phyloP scores from a whole-genome alignment of 192 early-diverging fungal species.

The Neocallimastix lanati region DNA sequence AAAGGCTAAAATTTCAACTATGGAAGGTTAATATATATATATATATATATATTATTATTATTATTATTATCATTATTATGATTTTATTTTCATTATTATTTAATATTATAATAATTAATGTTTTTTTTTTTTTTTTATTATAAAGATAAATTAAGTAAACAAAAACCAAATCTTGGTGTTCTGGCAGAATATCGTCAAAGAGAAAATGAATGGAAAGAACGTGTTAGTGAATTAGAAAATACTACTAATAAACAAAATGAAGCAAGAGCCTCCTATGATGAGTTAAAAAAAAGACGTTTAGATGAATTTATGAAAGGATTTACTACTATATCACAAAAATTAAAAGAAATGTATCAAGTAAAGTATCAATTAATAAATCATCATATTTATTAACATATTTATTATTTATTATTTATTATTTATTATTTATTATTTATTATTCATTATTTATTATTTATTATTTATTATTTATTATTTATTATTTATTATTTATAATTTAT shows the following conservation, averaged over 20 bases:
- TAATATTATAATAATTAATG: too few relatives aligned
- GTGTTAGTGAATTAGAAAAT: constrained; percentile 54
- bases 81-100: too few relatives aligned
- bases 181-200: constrained; percentile 71
- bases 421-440: too few relatives aligned
- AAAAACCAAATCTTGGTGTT: constrained; percentile 71
- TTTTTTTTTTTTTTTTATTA: constrained; percentile 1
- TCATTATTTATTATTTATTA: too few relatives aligned
- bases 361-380: too few relatives aligned
- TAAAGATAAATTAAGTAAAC: constrained; percentile 18
- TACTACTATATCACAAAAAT: constrained; percentile 71
- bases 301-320: constrained; percentile 95
- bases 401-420: too few relatives aligned
- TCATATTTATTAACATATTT: too few relatives aligned
- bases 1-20: background rate
- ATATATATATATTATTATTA: too few relatives aligned
- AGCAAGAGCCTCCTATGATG: constrained; percentile 54
- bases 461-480: too few relatives aligned
- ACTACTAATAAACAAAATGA: constrained; percentile 53
- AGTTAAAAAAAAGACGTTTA: constrained; percentile 53
- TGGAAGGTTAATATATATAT: background rate
- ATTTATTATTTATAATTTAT: too few relatives aligned
- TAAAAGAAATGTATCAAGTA: constrained; percentile 99
- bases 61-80: too few relatives aligned
- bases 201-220: constrained; percentile 48